phyloP scores from a whole-genome alignment of 306 rosid genomes.

The Casuarina cunninghamiana region DNA sequence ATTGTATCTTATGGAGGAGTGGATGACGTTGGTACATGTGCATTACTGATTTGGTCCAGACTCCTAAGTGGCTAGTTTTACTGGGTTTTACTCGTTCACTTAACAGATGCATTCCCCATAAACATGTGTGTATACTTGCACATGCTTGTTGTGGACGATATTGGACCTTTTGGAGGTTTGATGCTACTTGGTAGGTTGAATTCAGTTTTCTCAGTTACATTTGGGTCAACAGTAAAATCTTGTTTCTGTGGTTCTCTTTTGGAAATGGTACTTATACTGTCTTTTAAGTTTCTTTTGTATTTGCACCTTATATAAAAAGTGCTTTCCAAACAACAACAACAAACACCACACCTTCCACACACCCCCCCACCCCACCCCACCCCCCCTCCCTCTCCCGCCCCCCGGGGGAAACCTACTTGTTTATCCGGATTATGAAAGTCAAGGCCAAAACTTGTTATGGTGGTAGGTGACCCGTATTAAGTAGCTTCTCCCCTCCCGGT shows the following conservation, averaged over 20 bases:
- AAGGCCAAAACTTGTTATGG: slow-evolving; percentile 19
- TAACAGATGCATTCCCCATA: not conserved
- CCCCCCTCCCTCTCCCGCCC: too few relatives aligned
- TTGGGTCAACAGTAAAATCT: not conserved
- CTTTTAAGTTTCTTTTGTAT: not conserved
- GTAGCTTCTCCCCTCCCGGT: not conserved
- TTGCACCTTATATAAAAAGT: not conserved
- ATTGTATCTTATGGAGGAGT: too few relatives aligned
- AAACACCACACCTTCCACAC: too few relatives aligned
- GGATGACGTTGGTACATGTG: too few relatives aligned
- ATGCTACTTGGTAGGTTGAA: not conserved
- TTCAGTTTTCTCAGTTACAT: not conserved
- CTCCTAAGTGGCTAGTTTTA: too few relatives aligned
- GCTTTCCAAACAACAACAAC: too few relatives aligned
- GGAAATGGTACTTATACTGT: not conserved
- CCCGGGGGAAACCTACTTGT: slow-evolving; percentile 11
- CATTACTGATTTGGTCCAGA: too few relatives aligned
- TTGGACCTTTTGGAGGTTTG: not conserved
- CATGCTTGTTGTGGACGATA: not conserved
- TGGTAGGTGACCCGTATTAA: slow-evolving; percentile 15
- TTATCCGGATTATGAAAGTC: slow-evolving; percentile 30
- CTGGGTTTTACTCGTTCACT: too few relatives aligned
- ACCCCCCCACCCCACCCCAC: too few relatives aligned
- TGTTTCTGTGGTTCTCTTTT: not conserved
- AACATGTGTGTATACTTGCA: too few relatives aligned